These are phyloP conservation scores for Ceraceosorus guamensis DNA, from an alignment of 1,284 basidiomycete genomes.

Conservation along the genomic window DNA sequence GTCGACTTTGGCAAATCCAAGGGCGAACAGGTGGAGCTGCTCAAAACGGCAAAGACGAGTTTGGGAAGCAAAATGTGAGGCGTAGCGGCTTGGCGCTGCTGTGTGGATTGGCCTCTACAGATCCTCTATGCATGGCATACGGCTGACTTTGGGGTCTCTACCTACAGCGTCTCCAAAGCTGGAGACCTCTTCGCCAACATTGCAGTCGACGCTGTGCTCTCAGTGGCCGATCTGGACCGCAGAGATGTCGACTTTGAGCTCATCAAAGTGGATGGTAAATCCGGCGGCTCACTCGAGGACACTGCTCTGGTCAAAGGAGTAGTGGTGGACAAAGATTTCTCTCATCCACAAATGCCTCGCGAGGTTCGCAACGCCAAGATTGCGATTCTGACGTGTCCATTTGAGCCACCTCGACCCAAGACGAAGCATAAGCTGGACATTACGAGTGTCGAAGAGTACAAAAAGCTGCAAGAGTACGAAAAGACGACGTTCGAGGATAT, in stretches of 20 bases:
- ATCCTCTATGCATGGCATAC: not conserved
- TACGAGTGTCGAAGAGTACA: conserved; percentile 94
- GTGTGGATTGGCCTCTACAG: not conserved
- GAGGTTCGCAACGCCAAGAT: conserved; percentile 79
- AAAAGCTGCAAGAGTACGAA: conserved; percentile 88
- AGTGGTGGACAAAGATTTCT: conserved; percentile 98
- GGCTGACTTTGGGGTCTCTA: not conserved
- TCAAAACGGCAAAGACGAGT: conserved; percentile 88
- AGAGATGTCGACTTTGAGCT: conserved; percentile 95
- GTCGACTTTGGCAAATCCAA: conserved; percentile 76
- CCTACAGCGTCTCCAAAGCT: conserved; percentile 82
- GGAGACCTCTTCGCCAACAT: conserved; percentile 92
- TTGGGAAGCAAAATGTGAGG: conserved; percentile 92
- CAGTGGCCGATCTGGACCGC: conserved; percentile 88
- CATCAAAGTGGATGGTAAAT: conserved; percentile 98
- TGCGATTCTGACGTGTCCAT: conserved; percentile 96
- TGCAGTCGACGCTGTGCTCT: conserved; percentile 90
- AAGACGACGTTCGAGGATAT: conserved; percentile 91
- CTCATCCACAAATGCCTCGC: conserved; percentile 94
- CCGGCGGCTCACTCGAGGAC: conserved; percentile 91
- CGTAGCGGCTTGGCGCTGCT: not conserved
- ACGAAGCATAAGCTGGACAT: conserved; percentile 99
- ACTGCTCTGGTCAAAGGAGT: conserved; percentile 88
- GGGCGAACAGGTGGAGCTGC: conserved; percentile 68
- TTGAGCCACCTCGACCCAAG: conserved; percentile 96